phyloP scores from a whole-genome alignment of 768 basidiomycete species.

The Roridomyces roridus region DNA sequence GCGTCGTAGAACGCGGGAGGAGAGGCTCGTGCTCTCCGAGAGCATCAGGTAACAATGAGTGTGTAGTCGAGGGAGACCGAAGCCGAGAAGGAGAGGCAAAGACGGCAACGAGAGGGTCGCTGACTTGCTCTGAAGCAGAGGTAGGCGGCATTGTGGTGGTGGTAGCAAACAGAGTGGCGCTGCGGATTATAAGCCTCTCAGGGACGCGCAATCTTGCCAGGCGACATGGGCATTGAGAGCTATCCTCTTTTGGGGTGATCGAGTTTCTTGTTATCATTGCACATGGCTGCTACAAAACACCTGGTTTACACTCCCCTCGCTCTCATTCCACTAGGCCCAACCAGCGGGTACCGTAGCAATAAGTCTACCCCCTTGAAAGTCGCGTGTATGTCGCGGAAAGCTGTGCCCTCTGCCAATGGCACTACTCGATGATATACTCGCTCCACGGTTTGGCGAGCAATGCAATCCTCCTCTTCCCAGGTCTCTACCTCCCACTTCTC shows the following conservation, averaged over 20 bases:
- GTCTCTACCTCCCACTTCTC: constrained; percentile 48
- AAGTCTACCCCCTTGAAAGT: constrained; percentile 51
- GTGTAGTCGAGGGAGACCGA: constrained; percentile 8
- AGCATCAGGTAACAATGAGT: constrained; percentile 11
- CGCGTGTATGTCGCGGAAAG: constrained; percentile 56
- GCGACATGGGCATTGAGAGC: constrained; percentile 12
- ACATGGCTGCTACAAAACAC: not conserved
- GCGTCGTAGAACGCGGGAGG: not conserved
- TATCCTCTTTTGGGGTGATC: not conserved
- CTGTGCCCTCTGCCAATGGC: constrained; percentile 57
- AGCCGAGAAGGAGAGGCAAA: constrained; percentile 22
- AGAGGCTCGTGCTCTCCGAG: constrained; percentile 18
- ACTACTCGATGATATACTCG: constrained; percentile 54
- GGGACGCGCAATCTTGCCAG: not conserved
- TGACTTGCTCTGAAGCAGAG: constrained; percentile 17
- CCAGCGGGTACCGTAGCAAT: constrained; percentile 50
- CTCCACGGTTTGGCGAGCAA: constrained; percentile 53
- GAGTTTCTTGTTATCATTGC: too few relatives aligned
- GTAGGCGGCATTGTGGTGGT: constrained; percentile 17
- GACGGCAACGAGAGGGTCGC: constrained; percentile 24
- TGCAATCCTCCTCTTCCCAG: constrained; percentile 45
- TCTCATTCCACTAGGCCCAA: constrained; percentile 14
- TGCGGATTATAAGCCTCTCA: not conserved
- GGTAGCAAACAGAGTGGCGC: constrained; percentile 3
- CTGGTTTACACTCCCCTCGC: constrained; percentile 2